Percentiles rank a stretch among this genome's conserved stretches.
Conservation (phyloP, 257 asterid species). For the Lycium ferocissimum region DNA sequence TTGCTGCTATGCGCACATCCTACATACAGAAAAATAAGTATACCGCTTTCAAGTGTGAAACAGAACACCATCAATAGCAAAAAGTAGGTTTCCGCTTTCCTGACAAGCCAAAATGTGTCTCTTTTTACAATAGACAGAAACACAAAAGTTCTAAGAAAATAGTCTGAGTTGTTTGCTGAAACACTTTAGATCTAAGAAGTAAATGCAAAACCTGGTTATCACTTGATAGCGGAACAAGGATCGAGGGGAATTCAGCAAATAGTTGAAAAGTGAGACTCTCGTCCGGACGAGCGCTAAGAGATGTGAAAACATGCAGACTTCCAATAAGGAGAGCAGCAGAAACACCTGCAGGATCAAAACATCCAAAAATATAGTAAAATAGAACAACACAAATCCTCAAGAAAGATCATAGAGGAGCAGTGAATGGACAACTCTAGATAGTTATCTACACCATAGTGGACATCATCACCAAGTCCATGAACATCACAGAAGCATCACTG, state of each 20-base stretch:
- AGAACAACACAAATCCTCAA: constrained; percentile 1
- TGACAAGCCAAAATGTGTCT: constrained; percentile 14
- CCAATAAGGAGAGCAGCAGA: constrained; percentile 64
- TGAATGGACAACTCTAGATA: neutral
- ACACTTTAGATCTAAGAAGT: neutral
- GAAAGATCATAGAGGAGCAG: constrained; percentile 2
- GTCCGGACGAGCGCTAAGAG: constrained; percentile 62
- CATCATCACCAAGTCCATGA: neutral
- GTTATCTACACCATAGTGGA: neutral
- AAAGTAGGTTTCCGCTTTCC: neutral
- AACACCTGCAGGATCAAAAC: constrained; percentile 54
- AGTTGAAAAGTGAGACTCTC: constrained; percentile 56
- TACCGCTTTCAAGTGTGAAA: neutral
- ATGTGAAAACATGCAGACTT: constrained; percentile 64
- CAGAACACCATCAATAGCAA: constrained; percentile 11
- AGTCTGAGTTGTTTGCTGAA: constrained; percentile 5
- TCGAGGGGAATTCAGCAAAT: constrained; percentile 64
- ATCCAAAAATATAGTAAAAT: constrained; percentile 9
- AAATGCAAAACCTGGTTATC: constrained; percentile 66
- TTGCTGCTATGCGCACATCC: constrained; percentile 78
- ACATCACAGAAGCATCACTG: constrained; percentile 8
- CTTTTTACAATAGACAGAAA: neutral
- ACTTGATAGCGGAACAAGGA: constrained; percentile 81
- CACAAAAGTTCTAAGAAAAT: constrained; percentile 14
- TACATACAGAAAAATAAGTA: constrained; percentile 35